Evolutionary conservation across 176 grass and related monocot species (phyloP).

Genomic region (Elymus sibiricus): DNA sequence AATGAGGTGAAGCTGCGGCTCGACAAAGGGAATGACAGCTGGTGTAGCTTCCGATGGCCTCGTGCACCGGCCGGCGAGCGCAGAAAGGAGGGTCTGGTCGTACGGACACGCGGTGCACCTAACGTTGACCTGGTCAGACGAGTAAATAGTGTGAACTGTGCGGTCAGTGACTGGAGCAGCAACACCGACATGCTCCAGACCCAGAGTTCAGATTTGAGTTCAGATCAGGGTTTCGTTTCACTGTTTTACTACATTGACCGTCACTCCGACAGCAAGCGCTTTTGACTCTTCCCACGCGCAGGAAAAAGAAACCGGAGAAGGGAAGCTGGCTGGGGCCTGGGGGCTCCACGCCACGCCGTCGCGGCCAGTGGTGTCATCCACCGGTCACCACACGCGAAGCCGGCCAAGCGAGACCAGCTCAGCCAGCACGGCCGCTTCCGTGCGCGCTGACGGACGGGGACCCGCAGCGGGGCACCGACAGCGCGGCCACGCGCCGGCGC

Average conservation of each 20-base stretch:
- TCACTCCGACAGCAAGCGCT: background rate
- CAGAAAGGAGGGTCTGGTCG: too few relatives aligned
- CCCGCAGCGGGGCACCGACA: slow-evolving; percentile 34
- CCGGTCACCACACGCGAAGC: background rate
- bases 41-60: too few relatives aligned
- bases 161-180: background rate
- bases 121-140: too few relatives aligned
- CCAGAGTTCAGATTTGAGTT: background rate
- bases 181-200: background rate
- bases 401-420: background rate
- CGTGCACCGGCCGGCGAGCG: too few relatives aligned
- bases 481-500: slow-evolving; percentile 3
- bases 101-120: too few relatives aligned
- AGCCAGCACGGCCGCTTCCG: background rate
- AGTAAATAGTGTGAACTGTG: too few relatives aligned
- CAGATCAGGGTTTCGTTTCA: background rate
- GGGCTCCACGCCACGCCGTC: background rate
- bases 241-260: background rate
- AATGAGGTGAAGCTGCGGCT: background rate
- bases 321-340: background rate
- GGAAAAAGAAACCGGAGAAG: too few relatives aligned
- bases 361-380: background rate
- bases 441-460: background rate
- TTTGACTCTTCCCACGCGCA: background rate
- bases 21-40: too few relatives aligned